These are phyloP conservation scores for Hericium rajendrae DNA, from an alignment of 768 basidiomycete genomes.

Conservation along the genomic window DNA sequence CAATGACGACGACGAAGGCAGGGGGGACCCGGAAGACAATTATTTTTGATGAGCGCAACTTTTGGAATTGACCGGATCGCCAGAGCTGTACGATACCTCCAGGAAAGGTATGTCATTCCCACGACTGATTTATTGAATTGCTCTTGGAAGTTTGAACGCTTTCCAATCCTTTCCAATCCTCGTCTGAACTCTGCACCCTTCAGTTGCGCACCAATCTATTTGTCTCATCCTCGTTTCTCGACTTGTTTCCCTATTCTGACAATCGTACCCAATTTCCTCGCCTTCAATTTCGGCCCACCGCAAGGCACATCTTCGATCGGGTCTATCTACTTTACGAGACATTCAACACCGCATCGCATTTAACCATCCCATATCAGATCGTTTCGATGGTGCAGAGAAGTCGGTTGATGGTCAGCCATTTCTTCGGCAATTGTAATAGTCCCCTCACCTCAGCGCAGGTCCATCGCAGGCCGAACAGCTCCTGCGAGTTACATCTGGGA, in stretches of 20 bases:
- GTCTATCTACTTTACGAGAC: no score
- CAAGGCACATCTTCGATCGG: no score
- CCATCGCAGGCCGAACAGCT: constrained; percentile 87
- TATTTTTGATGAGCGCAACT: no score
- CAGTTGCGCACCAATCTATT: no score
- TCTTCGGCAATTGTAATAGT: background rate
- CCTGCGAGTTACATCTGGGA: constrained; percentile 86
- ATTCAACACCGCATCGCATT: background rate
- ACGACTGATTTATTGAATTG: background rate
- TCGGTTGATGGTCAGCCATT: constrained; percentile 26
- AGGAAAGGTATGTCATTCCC: background rate
- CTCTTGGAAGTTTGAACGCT: background rate
- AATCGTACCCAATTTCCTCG: no score
- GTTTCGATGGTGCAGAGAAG: constrained; percentile 31
- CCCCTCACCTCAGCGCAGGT: constrained; percentile 25
- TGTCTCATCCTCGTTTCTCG: no score
- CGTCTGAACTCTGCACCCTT: no score
- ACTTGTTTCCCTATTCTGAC: no score
- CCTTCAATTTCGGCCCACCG: no score
- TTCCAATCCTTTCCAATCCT: no score
- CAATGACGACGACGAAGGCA: background rate
- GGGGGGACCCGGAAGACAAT: background rate
- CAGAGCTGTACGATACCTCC: background rate
- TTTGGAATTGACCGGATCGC: no score
- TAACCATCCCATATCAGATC: background rate